These are phyloP conservation scores for Cladosporium sp. DNA, from an alignment of 2,329 filamentous ascomycete genomes.

Conservation along the genomic window DNA sequence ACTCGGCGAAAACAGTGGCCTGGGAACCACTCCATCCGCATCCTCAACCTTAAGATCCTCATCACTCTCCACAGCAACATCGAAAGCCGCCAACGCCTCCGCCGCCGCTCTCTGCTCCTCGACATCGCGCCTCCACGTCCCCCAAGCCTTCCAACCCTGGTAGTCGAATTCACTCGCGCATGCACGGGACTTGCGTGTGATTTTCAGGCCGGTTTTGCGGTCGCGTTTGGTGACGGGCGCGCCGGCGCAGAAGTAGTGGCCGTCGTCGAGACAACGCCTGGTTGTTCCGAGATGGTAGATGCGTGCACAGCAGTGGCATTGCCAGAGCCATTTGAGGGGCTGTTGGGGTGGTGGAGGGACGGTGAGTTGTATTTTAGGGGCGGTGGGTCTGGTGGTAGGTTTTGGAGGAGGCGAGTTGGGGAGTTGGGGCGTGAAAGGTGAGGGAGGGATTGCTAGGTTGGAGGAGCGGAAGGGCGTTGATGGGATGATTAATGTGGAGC, in stretches of 20 bases:
- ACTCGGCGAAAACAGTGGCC: slow-evolving; percentile 1
- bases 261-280: slow-evolving; percentile 51
- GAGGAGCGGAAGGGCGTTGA: slow-evolving; percentile 42
- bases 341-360: slow-evolving; percentile 25
- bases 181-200: slow-evolving; percentile 34
- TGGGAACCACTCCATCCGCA: not conserved
- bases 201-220: slow-evolving; percentile 27
- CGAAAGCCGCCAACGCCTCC: slow-evolving; percentile 16
- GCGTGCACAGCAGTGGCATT: slow-evolving; percentile 48
- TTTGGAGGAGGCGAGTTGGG: slow-evolving; percentile 19
- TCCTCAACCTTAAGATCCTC: slow-evolving; percentile 8
- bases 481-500: slow-evolving; percentile 30
- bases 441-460: slow-evolving; percentile 40
- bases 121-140: slow-evolving; percentile 38
- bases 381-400: slow-evolving; percentile 4
- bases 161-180: slow-evolving; percentile 53
- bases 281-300: slow-evolving; percentile 48
- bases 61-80: slow-evolving; percentile 13
- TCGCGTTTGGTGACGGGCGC: slow-evolving; percentile 35
- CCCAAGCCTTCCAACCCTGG: slow-evolving; percentile 46
- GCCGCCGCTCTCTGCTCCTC: slow-evolving; percentile 21
- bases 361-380: slow-evolving; percentile 1
- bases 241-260: slow-evolving; percentile 52
- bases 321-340: slow-evolving; percentile 49
- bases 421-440: slow-evolving; percentile 33